Percentiles rank a stretch among this genome's conserved stretches.
Conservation (phyloP, 2,329 filamentous ascomycete genomes). For the Claviceps maximensis region DNA sequence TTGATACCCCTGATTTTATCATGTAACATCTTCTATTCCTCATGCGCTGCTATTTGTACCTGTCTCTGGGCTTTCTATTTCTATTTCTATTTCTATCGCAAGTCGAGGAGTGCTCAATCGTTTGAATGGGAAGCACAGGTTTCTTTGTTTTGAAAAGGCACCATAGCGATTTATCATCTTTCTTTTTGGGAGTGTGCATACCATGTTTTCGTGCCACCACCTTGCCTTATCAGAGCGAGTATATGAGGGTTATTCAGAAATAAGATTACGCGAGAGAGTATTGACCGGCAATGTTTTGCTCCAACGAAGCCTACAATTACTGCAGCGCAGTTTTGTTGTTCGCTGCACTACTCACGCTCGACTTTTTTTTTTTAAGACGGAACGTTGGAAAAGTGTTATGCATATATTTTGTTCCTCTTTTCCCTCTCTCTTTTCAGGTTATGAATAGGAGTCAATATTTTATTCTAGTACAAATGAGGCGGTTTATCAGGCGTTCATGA, state of each 20-base stretch:
- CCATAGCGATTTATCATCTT: background rate
- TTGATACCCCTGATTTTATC: constrained; percentile 7
- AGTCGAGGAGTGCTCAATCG: background rate
- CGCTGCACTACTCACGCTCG: background rate
- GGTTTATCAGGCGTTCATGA: background rate
- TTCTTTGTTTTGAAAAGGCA: background rate
- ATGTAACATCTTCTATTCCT: background rate
- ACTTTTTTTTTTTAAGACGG: background rate
- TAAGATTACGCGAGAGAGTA: background rate
- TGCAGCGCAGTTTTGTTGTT: background rate
- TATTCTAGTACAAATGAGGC: background rate
- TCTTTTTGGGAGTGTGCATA: background rate
- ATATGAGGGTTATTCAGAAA: background rate
- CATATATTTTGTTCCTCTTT: background rate
- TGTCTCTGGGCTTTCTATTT: background rate
- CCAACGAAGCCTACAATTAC: background rate
- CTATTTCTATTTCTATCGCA: background rate
- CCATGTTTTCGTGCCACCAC: background rate
- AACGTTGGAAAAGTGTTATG: background rate
- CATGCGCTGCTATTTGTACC: background rate
- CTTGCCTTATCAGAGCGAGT: background rate
- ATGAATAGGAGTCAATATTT: background rate
- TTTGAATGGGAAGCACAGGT: background rate
- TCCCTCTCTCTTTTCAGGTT: background rate
- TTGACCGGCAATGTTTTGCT: background rate